Evolutionary conservation across 192 early-diverging fungal genomes (phyloP), one percentile per base, ranked within the genome.

Genomic region (Linnemannia schmuckeri): DNA sequence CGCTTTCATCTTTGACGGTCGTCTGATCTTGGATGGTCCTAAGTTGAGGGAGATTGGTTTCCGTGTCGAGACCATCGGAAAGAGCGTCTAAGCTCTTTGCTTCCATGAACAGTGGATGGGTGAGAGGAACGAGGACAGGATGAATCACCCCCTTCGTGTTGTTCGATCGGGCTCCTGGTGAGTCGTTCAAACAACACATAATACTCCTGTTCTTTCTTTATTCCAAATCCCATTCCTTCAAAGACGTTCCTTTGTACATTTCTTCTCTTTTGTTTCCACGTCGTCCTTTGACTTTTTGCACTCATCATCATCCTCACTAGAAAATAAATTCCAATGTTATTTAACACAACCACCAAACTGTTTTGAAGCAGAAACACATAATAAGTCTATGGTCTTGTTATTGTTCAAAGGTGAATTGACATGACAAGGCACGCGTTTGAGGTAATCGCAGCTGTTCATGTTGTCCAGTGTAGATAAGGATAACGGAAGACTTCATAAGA

Each of bases 1-100:
- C 37, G 96, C 96, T 44, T 96, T 94, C 80, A 90, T 97, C 69
- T 97, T 98, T 91, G 97, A 99, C 76, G 97, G 97, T 63, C 95
- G 97, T 70, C 88, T 96, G 49, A 92, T 98, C 77, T 85, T 98
- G 44, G 94, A 96, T 83, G 85, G 82, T 69, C 81, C 86, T 68
- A 90, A 91, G 75, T 85, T 99, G 35, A 87, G 90, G 71, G 77
- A 91, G 40, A 95, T 98, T 78, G 97, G 97, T 20, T 98, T 99
- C 91, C 82, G 90, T 24, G 93, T 95, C 38, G 80, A 92, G 63
- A 91, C 92, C 57, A 92, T 97, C 80, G 97, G 97, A 75, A 85
- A 85, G 74, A 79, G 77, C 69, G 52, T 68, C 49, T 85, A 85
- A 85, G 72, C 13, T 27, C 30, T 15, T 8, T 27, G 12, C 27